phyloP scores from a whole-genome alignment of 208 protist species.

The Acanthamoeba castellanii region DNA sequence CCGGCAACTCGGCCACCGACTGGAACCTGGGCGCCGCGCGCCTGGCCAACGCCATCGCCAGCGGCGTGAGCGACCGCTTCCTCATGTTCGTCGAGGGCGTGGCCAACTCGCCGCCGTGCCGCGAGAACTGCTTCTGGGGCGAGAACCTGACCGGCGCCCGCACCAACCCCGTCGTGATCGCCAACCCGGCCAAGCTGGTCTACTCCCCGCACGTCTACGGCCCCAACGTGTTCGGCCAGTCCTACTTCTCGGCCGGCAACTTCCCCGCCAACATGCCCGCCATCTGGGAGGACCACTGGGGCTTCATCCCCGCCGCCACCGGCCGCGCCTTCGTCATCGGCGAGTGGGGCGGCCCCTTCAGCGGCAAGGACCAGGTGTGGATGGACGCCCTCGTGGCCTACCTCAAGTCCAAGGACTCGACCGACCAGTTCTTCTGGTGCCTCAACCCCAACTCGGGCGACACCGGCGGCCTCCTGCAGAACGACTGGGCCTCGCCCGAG shows the following conservation, averaged over 20 bases:
- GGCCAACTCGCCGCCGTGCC: neutral
- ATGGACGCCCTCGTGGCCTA: conserved; percentile 75
- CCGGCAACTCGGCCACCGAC: neutral
- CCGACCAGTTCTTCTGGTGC: conserved; percentile 82
- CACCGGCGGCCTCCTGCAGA: conserved; percentile 79
- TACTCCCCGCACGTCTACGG: conserved; percentile 73
- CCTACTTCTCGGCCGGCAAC: conserved; percentile 22
- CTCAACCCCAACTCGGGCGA: conserved; percentile 85
- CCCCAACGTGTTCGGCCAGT: conserved; percentile 52
- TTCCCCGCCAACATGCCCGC: conserved; percentile 67
- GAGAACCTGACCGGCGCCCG: conserved; percentile 72
- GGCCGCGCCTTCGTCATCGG: neutral
- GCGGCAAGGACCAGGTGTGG: conserved; percentile 68
- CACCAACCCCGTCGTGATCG: neutral
- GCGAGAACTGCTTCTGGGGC: conserved; percentile 63
- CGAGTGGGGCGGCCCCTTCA: conserved; percentile 73
- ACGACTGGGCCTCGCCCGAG: conserved; percentile 77
- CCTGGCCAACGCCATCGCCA: neutral
- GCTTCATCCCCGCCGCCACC: conserved; percentile 34
- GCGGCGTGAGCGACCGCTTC: neutral
- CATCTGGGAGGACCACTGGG: conserved; percentile 69
- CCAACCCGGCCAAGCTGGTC: conserved; percentile 68
- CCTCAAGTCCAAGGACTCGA: conserved; percentile 41
- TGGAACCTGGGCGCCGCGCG: neutral
- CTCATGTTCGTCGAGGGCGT: conserved; percentile 44